phyloP scores from a whole-genome alignment of 2,329 filamentous ascomycete species.

The Colletotrichum camelliae region DNA sequence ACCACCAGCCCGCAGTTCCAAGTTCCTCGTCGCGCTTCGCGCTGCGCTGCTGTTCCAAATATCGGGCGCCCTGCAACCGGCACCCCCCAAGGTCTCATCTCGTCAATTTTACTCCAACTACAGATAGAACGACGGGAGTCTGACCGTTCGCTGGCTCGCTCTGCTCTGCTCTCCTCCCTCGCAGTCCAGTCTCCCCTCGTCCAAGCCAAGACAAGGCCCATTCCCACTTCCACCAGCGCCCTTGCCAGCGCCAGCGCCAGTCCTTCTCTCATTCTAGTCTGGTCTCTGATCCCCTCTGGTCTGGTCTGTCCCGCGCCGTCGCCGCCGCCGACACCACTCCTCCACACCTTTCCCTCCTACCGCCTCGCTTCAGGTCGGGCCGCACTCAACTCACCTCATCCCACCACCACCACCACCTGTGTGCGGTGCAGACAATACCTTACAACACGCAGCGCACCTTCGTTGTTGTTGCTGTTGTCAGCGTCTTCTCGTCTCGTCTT shows the following conservation, averaged over 20 bases:
- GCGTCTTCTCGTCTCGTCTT: slow-evolving; percentile 1
- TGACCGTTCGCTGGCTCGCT: slow-evolving; percentile 12
- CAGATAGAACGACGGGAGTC: slow-evolving; percentile 4
- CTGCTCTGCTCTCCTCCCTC: not conserved
- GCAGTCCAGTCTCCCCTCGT: not conserved
- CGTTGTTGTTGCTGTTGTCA: not conserved
- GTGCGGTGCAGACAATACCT: not conserved
- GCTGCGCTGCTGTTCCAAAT: slow-evolving; percentile 18
- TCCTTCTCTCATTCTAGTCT: slow-evolving; percentile 12
- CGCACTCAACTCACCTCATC: slow-evolving; percentile 4
- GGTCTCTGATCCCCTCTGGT: not conserved
- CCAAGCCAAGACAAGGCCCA: slow-evolving; percentile 20
- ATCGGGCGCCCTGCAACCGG: slow-evolving; percentile 19
- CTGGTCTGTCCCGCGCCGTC: not conserved
- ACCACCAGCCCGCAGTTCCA: not conserved
- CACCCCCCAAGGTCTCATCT: slow-evolving; percentile 27
- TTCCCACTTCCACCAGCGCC: slow-evolving; percentile 11
- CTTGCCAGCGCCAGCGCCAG: not conserved
- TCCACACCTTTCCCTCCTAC: slow-evolving; percentile 8
- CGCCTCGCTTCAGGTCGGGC: slow-evolving; percentile 16
- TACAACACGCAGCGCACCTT: not conserved
- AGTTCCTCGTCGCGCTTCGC: slow-evolving; percentile 5
- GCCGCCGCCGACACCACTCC: not conserved
- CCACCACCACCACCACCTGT: not conserved
- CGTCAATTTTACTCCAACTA: slow-evolving; percentile 26